Base-by-base conservation (phyloP, 2,329 filamentous ascomycete genomes). In the Neoarthrinium moseri region DNA sequence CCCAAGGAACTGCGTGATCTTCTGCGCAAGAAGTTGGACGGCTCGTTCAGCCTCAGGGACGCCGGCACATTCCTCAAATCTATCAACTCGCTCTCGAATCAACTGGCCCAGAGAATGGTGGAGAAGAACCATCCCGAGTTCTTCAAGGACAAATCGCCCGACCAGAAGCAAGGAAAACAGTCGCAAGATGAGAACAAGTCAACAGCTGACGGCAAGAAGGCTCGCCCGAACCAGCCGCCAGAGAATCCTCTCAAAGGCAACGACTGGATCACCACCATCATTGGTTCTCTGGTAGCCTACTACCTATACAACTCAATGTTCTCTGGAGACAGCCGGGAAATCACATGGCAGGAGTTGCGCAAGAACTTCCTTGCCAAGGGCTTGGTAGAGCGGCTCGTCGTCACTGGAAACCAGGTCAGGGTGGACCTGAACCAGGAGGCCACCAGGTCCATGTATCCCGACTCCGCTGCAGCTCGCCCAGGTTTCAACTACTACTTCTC, bases 321-420 rank as follows among this genome's bases (percentile, higher is more conserved):
- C 41, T 63, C 65, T 43, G 71, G 75, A 52, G 69, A 70, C 27
- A 62, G 62, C 10, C 63, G 83, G 60, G 92, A 99, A 63, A 96
- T 99, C 48, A 97, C 94, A 45, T 99, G 91, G 89, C 91, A 99
- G 70, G 94, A 99, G 70, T 89, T 99, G 71, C 79, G 89, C 52
- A 91, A 83, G 56, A 94, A 90, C 24, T 97, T 96, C 75, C 76
- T 99, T 50, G 91, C 96, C 70, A 96, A 95, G 75, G 94, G 94
- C 6, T 78, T 99, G 20, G 91, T 99, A 17, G 89, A 96, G 71
- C 96, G 91, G 73, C 78, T 99, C 15, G 85, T 95, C 26, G 80
- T 96, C 42, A 84, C 91, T 56, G 81, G 84, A 52, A 84, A 82
- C 58, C 81, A 81, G 51, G 94, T 97, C 36, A 82, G 87, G 45